Base-by-base conservation (phyloP, 2,329 filamentous ascomycete genomes). In the Venturia pyrina region DNA sequence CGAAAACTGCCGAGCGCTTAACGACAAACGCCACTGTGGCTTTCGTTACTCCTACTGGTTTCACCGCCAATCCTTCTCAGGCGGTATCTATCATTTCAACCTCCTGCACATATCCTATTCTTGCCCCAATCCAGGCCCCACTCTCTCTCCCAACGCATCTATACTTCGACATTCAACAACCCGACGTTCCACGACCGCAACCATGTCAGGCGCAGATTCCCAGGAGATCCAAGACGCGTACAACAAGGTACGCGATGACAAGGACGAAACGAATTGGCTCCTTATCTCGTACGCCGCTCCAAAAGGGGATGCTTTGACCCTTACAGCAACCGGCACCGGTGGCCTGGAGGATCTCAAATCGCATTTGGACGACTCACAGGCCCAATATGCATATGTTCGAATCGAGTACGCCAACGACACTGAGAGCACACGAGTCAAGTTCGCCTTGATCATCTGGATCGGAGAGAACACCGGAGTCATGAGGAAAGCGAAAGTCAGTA, bases 381-480 rank as follows among this genome's bases (percentile, higher is more conserved):
- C 86, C 65, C 84, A 87, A 74, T 89, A 88, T 78, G 86, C 80
- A 65, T 89, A 89, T 77, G 83, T 80, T 70, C 83, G 85, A 40
- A 78, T 88, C 74, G 85, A 89, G 78, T 85, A 89, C 75, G 86
- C 86, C 73, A 89, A 89, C 78, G 87, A 90, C 75, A 84, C 84
- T 69, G 87, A 90, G 79, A 85, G 81, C 76, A 86, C 79, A 72
- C 80, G 87, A 46, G 83, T 88, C 72, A 90, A 90, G 78, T 89
- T 89, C 73, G 82, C 79, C 62, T 80, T 90, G 62, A 77, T 89
- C 41, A 81, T 88, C 69, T 90, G 87, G 87, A 88, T 88, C 74
- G 87, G 87, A 73, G 80, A 83, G 74, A 73, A 40, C 67, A 87
- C 86, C 1, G 85, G 84, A 76, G 82, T 89, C 66, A 89, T 89